phyloP scores from a whole-genome alignment of 2,329 filamentous ascomycete genomes.

The Escovopsis sp. region DNA sequence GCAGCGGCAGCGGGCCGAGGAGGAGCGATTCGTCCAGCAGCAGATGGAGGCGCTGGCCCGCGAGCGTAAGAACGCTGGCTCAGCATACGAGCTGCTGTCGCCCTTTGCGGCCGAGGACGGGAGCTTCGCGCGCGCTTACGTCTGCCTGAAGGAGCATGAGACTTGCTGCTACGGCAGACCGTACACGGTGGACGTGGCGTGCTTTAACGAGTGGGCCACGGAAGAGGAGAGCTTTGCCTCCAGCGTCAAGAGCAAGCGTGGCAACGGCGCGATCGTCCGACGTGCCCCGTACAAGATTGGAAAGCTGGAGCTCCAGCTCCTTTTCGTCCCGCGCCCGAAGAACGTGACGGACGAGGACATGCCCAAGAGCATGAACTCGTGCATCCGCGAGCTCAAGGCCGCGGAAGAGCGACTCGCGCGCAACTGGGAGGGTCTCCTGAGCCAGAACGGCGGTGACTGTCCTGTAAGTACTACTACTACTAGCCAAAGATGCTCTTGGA shows the following conservation, averaged over 20 bases:
- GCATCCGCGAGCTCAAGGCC: slow-evolving; percentile 81
- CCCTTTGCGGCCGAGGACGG: slow-evolving; percentile 80
- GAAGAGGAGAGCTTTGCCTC: slow-evolving; percentile 66
- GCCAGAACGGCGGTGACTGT: slow-evolving; percentile 95
- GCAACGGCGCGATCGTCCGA: slow-evolving; percentile 53
- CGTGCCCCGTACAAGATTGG: slow-evolving; percentile 93
- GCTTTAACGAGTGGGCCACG: slow-evolving; percentile 97
- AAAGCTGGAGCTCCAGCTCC: slow-evolving; percentile 81
- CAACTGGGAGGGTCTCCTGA: slow-evolving; percentile 76
- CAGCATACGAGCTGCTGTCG: slow-evolving; percentile 74
- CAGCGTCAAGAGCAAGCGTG: slow-evolving; percentile 89
- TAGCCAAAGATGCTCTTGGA: no score
- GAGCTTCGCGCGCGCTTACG: slow-evolving; percentile 85
- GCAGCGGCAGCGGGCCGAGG: slow-evolving; percentile 66
- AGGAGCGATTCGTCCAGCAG: slow-evolving; percentile 52
- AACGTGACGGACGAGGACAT: slow-evolving; percentile 82
- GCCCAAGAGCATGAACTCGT: slow-evolving; percentile 98
- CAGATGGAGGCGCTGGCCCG: slow-evolving; percentile 50
- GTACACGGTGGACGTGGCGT: slow-evolving; percentile 74
- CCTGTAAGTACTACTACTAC: slow-evolving; percentile 64
- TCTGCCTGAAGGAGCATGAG: slow-evolving; percentile 89
- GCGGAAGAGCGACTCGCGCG: slow-evolving; percentile 67
- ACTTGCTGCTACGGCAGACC: slow-evolving; percentile 74
- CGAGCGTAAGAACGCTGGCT: slow-evolving; percentile 46
- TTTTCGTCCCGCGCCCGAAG: slow-evolving; percentile 89